A percentile compares a stretch with the other conserved stretches of the same genome.
Evolutionary conservation across 2,329 filamentous ascomycete species (phyloP).

Genomic region (Alternaria angustiovoidea): DNA sequence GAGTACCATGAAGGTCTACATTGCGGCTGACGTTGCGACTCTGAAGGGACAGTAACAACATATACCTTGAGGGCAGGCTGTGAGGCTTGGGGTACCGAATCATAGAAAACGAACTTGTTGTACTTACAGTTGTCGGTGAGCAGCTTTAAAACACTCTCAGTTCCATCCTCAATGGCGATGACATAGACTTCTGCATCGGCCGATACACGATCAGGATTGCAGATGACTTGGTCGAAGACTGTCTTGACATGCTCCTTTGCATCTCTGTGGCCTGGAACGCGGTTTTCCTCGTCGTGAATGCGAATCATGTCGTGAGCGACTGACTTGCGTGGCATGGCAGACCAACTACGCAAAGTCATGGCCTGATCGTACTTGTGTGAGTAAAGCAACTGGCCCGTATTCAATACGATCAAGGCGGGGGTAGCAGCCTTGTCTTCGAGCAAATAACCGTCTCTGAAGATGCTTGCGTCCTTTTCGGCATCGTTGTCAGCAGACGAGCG

Average conservation of each 20-base stretch:
- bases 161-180: constrained; percentile 74
- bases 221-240: constrained; percentile 71
- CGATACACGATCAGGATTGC: constrained; percentile 53
- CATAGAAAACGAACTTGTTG: background rate
- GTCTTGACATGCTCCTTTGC: constrained; percentile 69
- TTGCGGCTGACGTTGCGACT: background rate
- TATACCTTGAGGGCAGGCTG: background rate
- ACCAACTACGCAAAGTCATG: constrained; percentile 67
- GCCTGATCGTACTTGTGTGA: constrained; percentile 69
- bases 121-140: constrained; percentile 64
- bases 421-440: constrained; percentile 28
- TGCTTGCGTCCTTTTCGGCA: constrained; percentile 17
- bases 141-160: constrained; percentile 65
- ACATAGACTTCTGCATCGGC: constrained; percentile 69
- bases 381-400: constrained; percentile 80
- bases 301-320: constrained; percentile 63
- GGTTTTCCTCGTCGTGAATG: constrained; percentile 66
- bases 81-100: background rate
- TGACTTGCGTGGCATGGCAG: constrained; percentile 67
- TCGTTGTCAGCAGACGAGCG: constrained; percentile 13
- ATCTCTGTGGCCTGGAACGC: constrained; percentile 66
- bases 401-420: constrained; percentile 76
- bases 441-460: constrained; percentile 31
- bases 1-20: background rate
- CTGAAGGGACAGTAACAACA: background rate